Evolutionary conservation across 2,329 filamentous ascomycete species (phyloP), one percentile per base, ranked within the genome.

Genomic region (Botryosphaeria dothidea): DNA sequence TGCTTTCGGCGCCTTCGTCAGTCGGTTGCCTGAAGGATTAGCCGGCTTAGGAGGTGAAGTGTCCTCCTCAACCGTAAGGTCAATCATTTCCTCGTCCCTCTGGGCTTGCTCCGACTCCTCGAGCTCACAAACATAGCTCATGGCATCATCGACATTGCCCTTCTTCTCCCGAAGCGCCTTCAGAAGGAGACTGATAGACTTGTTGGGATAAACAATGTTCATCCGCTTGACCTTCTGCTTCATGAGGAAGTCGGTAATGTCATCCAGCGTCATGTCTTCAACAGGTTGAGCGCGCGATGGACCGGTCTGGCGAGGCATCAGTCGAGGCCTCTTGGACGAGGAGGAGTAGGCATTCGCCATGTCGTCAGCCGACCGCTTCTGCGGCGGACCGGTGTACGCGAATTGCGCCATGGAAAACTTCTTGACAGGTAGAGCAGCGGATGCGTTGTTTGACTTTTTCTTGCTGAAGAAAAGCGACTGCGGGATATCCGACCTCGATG

Each of bases 401-500:
- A 21, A 65, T 6, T 52, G 46, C 5, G 25, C 25, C n/a, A 61
- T 43, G 1, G 52, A n/a, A n/a, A n/a, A 23, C 5, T 27, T 15
- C 19, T 61, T 31, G 25, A 54, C 52, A 15, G 27, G 11, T 1
- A 64, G 64, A 4, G 38, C 52, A 11, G 48, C 56, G n/a, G 48
- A 46, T 19, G 23, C 27, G 27, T 17, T 51, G 6, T 34, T 36
- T 8, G 51, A 43, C 43, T 65, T 79, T 11, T 4, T 21, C 27
- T 60, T 60, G 61, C 23, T 82, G 41, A 79, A 79, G 68, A 89
- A 87, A 51, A 80, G 84, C 1, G 86, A 84, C 3, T 86, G 85
- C 66, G 84, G 85, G 68, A 91, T 88, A 68, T 89, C 85, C 1
- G 84, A 84, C 38, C 77, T 76, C 71, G 58, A 85, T 81, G 29